phyloP scores from a whole-genome alignment of 2,329 filamentous ascomycete species.

The Aspergillus piperis region DNA sequence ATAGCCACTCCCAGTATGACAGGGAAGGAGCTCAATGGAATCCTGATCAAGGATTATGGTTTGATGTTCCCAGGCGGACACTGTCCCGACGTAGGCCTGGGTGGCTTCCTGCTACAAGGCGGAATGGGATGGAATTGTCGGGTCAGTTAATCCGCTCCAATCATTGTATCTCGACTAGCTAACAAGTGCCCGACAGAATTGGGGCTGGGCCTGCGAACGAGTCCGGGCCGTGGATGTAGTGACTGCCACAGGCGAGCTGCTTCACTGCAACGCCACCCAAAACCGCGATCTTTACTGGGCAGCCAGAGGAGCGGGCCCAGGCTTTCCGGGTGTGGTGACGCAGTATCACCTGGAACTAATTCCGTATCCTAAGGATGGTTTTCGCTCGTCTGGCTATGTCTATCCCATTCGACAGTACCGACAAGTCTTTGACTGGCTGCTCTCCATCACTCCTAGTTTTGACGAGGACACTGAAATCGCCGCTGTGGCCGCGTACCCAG shows the following conservation, averaged over 20 bases:
- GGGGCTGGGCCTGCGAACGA: constrained; percentile 57
- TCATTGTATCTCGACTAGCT: too few species aligned
- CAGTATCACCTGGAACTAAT: constrained; percentile 51
- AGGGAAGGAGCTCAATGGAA: constrained; percentile 34
- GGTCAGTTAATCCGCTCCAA: constrained; percentile 30
- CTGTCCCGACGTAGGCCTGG: constrained; percentile 60
- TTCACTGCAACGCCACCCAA: constrained; percentile 31
- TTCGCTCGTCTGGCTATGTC: constrained; percentile 46
- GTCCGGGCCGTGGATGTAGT: constrained; percentile 52
- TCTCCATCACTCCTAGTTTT: constrained; percentile 21
- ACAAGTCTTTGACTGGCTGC: constrained; percentile 52
- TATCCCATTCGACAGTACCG: constrained; percentile 51
- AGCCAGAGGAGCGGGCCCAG: constrained; percentile 49
- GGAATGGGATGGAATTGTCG: constrained; percentile 59
- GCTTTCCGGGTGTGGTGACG: constrained; percentile 56
- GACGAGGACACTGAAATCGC: constrained; percentile 28
- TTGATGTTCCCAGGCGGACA: constrained; percentile 57
- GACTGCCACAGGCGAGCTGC: constrained; percentile 44
- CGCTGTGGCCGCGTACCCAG: constrained; percentile 37
- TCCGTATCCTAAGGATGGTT: constrained; percentile 21
- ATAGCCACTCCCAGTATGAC: constrained; percentile 53
- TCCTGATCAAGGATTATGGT: constrained; percentile 30
- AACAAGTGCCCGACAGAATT: constrained; percentile 41
- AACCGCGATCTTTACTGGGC: constrained; percentile 54
- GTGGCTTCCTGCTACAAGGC: constrained; percentile 52